Percentiles rank a stretch among this genome's conserved stretches.
Evolutionary conservation across 2,329 filamentous ascomycete species (phyloP).

Genomic region (Ascochyta fabae): DNA sequence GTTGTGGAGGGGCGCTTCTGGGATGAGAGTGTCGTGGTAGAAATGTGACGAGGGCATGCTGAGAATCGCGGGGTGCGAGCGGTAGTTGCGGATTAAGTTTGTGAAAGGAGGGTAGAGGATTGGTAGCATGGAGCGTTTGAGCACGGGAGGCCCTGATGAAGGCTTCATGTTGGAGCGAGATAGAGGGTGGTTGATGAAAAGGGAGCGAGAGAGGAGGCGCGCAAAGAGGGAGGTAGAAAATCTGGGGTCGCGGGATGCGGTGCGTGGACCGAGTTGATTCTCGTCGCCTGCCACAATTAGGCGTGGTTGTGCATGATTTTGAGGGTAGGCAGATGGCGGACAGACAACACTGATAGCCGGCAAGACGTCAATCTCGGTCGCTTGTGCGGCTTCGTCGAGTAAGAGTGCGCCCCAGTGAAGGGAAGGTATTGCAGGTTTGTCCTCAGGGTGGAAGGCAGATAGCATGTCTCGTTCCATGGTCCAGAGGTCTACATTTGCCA

Average conservation of each 20-base stretch:
- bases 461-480: conserved; percentile 44
- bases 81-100: conserved; percentile 55
- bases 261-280: conserved; percentile 53
- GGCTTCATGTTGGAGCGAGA: conserved; percentile 43
- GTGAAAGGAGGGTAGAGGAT: conserved; percentile 53
- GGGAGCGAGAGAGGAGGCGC: conserved; percentile 47
- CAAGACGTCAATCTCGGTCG: conserved; percentile 52
- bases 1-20: conserved; percentile 39
- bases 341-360: conserved; percentile 51
- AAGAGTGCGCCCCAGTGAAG: conserved; percentile 55
- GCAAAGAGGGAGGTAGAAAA: conserved; percentile 52
- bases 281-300: conserved; percentile 57
- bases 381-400: conserved; percentile 56
- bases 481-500: conserved; percentile 53
- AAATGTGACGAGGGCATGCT: conserved; percentile 51
- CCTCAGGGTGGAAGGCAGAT: conserved; percentile 40
- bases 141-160: conserved; percentile 32
- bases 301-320: conserved; percentile 37
- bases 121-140: conserved; percentile 46
- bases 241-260: conserved; percentile 42
- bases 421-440: background rate
- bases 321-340: conserved; percentile 39
- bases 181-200: conserved; percentile 52
- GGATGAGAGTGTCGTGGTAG: conserved; percentile 54
- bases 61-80: conserved; percentile 55